Evolutionary conservation across 139 green algal genomes (phyloP).

Genomic region (Picochlorum sp.): DNA sequence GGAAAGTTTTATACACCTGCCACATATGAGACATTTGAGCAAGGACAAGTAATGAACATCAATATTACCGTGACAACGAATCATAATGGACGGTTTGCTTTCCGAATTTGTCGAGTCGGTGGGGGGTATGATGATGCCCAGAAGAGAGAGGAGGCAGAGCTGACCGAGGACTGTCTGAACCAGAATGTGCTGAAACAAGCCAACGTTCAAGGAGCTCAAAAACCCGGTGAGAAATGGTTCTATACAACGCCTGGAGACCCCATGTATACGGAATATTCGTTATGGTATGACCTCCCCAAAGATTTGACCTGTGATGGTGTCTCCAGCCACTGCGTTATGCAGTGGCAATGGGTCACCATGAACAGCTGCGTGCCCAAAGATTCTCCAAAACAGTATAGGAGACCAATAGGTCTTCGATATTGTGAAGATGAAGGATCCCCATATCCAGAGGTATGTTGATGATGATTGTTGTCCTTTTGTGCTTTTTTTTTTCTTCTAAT

Average conservation of each 20-base stretch:
- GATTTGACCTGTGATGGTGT: background rate
- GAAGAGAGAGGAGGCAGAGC: background rate
- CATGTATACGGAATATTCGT: constrained; percentile 12
- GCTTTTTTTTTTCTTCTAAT: too few species aligned
- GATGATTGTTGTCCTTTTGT: too few species aligned
- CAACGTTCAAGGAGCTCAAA: background rate
- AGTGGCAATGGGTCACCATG: constrained; percentile 35
- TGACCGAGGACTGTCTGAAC: background rate
- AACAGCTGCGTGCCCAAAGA: background rate
- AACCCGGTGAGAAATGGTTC: background rate
- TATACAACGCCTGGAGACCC: background rate
- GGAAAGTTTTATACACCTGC: background rate
- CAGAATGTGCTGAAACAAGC: background rate
- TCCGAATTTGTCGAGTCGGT: background rate
- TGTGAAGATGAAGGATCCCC: background rate
- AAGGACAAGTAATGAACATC: background rate
- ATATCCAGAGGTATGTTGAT: background rate
- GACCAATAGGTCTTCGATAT: background rate
- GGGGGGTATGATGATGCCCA: background rate
- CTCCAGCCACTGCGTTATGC: background rate
- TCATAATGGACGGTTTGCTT: background rate
- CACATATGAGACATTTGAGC: background rate
- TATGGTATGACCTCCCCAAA: background rate
- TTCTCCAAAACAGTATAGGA: background rate
- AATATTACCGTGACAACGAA: background rate